Evolutionary conservation across 257 asterid genomes (phyloP).

Genomic region (Leptodermis oblonga): DNA sequence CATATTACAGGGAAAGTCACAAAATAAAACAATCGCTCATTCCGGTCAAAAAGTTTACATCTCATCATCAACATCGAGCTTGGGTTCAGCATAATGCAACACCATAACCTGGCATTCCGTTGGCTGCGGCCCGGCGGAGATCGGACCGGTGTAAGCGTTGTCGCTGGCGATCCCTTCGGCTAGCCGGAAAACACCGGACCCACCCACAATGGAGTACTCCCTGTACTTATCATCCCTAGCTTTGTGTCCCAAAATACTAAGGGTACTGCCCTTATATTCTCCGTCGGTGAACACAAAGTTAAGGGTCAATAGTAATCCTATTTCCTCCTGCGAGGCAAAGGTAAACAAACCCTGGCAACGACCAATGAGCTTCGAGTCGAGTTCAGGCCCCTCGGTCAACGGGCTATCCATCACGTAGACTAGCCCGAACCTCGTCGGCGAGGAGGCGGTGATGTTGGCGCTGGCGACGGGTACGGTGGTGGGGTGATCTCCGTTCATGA

Average conservation of each 20-base stretch:
- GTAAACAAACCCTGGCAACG: not conserved
- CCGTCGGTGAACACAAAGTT: slow-evolving; percentile 3
- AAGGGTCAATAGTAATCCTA: not conserved
- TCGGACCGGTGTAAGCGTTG: too few species aligned
- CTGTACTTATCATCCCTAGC: not conserved
- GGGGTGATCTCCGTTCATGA: slow-evolving; percentile 1
- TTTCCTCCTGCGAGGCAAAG: not conserved
- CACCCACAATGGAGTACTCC: not conserved
- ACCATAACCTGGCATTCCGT: too few species aligned
- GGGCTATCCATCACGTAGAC: slow-evolving; percentile 7
- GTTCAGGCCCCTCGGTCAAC: slow-evolving; percentile 1
- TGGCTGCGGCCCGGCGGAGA: too few species aligned
- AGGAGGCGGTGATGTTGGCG: not conserved
- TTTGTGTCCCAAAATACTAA: not conserved
- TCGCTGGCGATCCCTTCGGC: too few species aligned
- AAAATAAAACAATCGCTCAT: too few species aligned
- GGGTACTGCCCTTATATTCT: slow-evolving; percentile 2
- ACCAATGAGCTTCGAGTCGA: not conserved
- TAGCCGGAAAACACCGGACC: not conserved
- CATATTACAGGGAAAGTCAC: too few species aligned
- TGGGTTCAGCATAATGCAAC: too few species aligned
- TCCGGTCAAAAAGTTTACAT: too few species aligned
- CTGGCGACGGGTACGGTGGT: not conserved
- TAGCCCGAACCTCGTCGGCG: not conserved
- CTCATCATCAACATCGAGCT: too few species aligned